These are phyloP conservation scores for Pseudoneurospora amorphoporcata DNA, from an alignment of 495 filamentous ascomycete species.

Conservation along the genomic window DNA sequence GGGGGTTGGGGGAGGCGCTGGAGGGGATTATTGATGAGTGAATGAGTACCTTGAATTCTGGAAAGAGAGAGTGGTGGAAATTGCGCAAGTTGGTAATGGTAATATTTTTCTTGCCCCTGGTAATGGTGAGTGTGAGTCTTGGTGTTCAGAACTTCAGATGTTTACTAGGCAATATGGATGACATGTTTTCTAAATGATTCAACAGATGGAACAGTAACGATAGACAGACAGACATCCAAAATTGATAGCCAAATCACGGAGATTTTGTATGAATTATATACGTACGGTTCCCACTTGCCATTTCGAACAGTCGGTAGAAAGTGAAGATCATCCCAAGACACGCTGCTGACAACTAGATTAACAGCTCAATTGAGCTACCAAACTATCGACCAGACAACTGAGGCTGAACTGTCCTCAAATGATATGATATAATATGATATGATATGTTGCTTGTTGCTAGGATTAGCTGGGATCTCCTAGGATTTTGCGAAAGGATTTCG, in stretches of 20 bases:
- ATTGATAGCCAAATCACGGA: no score
- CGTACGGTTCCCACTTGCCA: no score
- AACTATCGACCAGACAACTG: not conserved
- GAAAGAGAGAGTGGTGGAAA: not conserved
- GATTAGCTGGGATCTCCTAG: not conserved
- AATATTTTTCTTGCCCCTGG: not conserved
- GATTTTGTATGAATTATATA: no score
- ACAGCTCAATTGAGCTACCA: no score
- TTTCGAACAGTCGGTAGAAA: no score
- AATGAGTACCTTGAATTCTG: constrained; percentile 23
- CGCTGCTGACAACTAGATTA: no score
- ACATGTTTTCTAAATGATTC: no score
- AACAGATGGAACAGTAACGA: no score
- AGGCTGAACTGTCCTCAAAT: not conserved
- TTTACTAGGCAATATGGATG: not conserved
- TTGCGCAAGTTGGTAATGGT: not conserved
- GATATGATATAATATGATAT: not conserved
- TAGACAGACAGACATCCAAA: no score
- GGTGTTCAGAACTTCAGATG: not conserved
- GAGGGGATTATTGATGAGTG: constrained; percentile 56
- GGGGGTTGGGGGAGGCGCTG: constrained; percentile 62
- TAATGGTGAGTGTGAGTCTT: not conserved
- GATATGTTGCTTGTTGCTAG: not conserved
- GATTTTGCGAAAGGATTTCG: not conserved
- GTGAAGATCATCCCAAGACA: no score